phyloP scores from a whole-genome alignment of 2,329 filamentous ascomycete genomes.

The Cytospora piceae region DNA sequence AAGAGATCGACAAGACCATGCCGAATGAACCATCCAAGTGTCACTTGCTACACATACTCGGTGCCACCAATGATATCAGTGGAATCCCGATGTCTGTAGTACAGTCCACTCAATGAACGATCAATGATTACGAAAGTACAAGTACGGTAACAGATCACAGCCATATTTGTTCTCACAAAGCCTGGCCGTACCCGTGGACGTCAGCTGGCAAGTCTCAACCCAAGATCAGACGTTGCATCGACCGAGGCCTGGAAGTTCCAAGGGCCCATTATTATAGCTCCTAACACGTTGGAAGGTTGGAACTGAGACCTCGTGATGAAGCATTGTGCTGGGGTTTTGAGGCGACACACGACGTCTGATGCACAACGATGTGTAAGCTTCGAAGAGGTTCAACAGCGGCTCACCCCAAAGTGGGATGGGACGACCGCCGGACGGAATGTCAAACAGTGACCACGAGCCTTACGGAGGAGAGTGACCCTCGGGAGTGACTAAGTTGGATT shows the following conservation, averaged over 20 bases:
- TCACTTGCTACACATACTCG: neutral
- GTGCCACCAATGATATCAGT: neutral
- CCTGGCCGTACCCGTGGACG: no score
- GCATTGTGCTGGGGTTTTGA: no score
- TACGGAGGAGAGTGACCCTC: neutral
- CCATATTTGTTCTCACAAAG: no score
- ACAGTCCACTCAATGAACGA: no score
- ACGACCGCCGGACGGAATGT: no score
- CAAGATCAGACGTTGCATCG: conserved; percentile 4
- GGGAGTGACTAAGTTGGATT: no score
- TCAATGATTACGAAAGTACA: neutral
- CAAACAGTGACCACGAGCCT: neutral
- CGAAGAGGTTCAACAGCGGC: no score
- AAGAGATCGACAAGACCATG: neutral
- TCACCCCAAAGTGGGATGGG: no score
- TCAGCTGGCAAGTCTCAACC: neutral
- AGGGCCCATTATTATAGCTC: no score
- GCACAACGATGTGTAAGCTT: neutral
- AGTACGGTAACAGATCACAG: neutral
- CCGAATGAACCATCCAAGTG: neutral
- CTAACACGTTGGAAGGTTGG: no score
- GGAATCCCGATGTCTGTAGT: no score
- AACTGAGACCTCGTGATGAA: no score
- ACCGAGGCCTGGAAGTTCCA: neutral
- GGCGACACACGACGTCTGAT: neutral